Conservation (phyloP, 129 eudicot genomes). For the Tanacetum coccineum region DNA sequence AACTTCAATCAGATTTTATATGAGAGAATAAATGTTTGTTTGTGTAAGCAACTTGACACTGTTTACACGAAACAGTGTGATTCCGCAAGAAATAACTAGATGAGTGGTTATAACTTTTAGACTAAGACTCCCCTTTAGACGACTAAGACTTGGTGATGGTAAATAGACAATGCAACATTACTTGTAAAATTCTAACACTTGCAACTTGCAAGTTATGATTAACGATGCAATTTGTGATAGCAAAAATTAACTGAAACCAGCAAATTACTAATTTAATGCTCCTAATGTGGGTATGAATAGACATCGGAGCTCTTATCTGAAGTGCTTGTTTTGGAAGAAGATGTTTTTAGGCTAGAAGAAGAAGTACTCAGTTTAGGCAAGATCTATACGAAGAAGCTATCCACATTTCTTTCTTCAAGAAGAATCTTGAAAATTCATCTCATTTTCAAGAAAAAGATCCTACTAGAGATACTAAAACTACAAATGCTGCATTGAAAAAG, state of each 20-base stretch:
- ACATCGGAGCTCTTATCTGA: conserved; percentile 85
- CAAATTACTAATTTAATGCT: background rate
- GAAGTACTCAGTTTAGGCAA: conserved; percentile 73
- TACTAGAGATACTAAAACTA: conserved; percentile 30
- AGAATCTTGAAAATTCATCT: conserved; percentile 45
- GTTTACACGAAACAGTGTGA: no score
- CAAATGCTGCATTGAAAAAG: conserved; percentile 34
- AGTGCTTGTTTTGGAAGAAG: conserved; percentile 95
- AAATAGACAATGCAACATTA: background rate
- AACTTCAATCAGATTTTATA: no score
- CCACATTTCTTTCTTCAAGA: conserved; percentile 49
- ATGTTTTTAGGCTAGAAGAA: conserved; percentile 78
- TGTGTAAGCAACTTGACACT: no score
- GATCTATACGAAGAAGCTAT: conserved; percentile 72
- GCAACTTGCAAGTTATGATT: background rate
- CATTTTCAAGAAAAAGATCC: conserved; percentile 32
- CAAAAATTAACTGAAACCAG: background rate
- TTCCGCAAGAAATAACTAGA: no score
- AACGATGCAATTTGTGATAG: background rate
- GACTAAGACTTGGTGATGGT: background rate
- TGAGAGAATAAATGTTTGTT: no score
- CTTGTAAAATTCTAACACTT: background rate
- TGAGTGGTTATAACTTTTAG: no score
- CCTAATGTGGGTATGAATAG: conserved; percentile 28
- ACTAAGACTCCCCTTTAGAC: background rate